These are phyloP conservation scores for Colletotrichum limetticola DNA, from an alignment of 2,329 filamentous ascomycete genomes.

Conservation along the genomic window DNA sequence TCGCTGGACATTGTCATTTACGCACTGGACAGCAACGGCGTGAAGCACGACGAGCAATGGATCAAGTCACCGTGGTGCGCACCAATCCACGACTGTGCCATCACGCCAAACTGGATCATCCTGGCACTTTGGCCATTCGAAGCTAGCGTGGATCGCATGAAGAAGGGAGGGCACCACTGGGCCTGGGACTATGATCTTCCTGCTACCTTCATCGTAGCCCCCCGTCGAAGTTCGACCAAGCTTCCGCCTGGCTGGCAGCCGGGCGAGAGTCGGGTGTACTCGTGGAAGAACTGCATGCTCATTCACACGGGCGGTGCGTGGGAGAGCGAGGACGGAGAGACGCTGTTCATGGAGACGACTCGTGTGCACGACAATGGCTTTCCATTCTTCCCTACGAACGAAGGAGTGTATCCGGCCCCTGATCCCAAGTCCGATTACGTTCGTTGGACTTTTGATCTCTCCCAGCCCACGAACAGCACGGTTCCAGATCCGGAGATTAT, in stretches of 20 bases:
- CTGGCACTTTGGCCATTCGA: constrained; percentile 48
- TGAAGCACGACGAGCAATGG: constrained; percentile 58
- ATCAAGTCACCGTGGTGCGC: constrained; percentile 60
- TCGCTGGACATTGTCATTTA: constrained; percentile 49
- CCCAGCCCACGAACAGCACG: constrained; percentile 37
- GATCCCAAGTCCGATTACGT: constrained; percentile 53
- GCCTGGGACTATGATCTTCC: constrained; percentile 42
- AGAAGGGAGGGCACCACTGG: constrained; percentile 50
- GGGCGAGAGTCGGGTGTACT: constrained; percentile 38
- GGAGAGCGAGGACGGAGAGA: constrained; percentile 36
- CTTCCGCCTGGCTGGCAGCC: constrained; percentile 38
- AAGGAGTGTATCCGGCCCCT: constrained; percentile 37
- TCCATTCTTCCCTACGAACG: constrained; percentile 40
- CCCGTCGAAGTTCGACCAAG: constrained; percentile 7
- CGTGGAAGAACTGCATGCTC: constrained; percentile 31
- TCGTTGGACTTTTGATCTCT: constrained; percentile 53
- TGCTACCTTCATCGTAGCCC: constrained; percentile 18
- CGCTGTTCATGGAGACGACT: constrained; percentile 16
- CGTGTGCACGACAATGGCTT: constrained; percentile 41
- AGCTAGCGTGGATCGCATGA: constrained; percentile 49
- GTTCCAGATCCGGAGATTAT: constrained; percentile 43
- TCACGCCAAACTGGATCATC: constrained; percentile 50
- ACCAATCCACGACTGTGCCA: constrained; percentile 52
- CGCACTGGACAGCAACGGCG: constrained; percentile 43
- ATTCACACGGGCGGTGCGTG: constrained; percentile 32